Evolutionary conservation across 768 basidiomycete species (phyloP), one percentile per base, ranked within the genome.

Genomic region (Calvatia gigantea): DNA sequence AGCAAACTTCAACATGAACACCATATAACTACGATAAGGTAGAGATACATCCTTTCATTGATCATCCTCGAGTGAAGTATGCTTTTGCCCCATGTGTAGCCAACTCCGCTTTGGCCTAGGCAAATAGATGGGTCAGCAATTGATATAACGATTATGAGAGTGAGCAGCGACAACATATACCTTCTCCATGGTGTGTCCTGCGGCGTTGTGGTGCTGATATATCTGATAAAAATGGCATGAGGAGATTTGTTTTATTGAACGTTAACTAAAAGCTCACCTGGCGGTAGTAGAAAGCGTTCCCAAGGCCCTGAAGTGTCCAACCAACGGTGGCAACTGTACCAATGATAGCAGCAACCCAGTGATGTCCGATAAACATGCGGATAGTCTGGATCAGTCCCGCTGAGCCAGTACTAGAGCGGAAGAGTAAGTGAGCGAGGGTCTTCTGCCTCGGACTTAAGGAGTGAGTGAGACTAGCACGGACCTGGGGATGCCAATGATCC

Each of bases 341-440:
- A 51, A 98, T 78, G 52, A 96, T 77, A 52, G 84, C 97, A 17
- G 94, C 88, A 29, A 82, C 85, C 75, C 91, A 84, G 51, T 84
- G 79, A 43, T 84, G 83, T 42, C 77, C 73, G 2, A 80, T 76
- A 67, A 86, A 96, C 77, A 89, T 83, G 57, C 85, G 78, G 61
- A 98, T 91, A 43, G 88, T 95, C 70, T 94, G 91, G 65, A 98
- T 94, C 49, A 99, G 78, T 14, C 97, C 96, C 25, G 94, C 95
- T 43, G 94, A 92, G 32, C 97, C 97, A 42, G 96, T 96, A 58
- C 91, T 91, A 55, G 52, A 62, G 41, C 56, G 60, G 59, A 60
- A 59, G 53, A 58, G 60, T 63, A 41, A 56, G 60, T 62, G 47
- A 41, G 51, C 49, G 32, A 43, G 17, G 51, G 49, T 46, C 64